Evolutionary conservation across 768 basidiomycete genomes (phyloP), one percentile per base, ranked within the genome.

Genomic region (Pisolithus orientalis): DNA sequence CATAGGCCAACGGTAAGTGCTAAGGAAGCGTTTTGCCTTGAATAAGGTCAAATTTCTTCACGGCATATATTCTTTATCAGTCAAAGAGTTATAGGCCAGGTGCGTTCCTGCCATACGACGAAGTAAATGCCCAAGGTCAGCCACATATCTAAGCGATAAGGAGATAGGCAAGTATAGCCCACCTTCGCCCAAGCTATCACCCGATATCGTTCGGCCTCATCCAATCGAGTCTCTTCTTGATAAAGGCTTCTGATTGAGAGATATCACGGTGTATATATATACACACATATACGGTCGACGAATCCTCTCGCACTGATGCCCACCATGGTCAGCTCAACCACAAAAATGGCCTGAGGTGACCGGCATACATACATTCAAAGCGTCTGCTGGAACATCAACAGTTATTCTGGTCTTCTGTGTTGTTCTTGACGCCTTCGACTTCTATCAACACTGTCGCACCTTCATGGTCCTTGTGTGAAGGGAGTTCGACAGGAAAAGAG

Each of bases 221-320:
- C 82, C 80, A 71, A 49, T 75, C 73, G 39, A 85, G 71, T 29
- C 86, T 68, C 57, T 85, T 86, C 62, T 86, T 84, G 59, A 86
- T 83, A 68, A 85, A 85, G 0, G 83, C 83, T 77, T 47, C 5
- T 7, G 21, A 28, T 28, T 28, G 27, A 31, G 29, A 38, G 37
- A 39, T 46, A 11, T 48, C 9, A 21, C 9, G n/a, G 9, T 31
- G 21, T 13, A 5, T 16, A 28, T 21, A 27, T 21, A 29, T 7
- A 29, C 28, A 29, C 7, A 29, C 7, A 29, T 29, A 29, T 29
- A 29, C 28, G 28, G 2, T n/a, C 2, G n/a, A 32, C 16, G 13
- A 28, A 24, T 21, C 17, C 13, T 7, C 37, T 24, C 67, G 48
- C 38, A 78, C 78, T 78, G 38, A 79, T 80, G 24, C 80, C 82